These are phyloP conservation scores for Lactarius indigo DNA, from an alignment of 768 basidiomycete species.

Conservation along the genomic window DNA sequence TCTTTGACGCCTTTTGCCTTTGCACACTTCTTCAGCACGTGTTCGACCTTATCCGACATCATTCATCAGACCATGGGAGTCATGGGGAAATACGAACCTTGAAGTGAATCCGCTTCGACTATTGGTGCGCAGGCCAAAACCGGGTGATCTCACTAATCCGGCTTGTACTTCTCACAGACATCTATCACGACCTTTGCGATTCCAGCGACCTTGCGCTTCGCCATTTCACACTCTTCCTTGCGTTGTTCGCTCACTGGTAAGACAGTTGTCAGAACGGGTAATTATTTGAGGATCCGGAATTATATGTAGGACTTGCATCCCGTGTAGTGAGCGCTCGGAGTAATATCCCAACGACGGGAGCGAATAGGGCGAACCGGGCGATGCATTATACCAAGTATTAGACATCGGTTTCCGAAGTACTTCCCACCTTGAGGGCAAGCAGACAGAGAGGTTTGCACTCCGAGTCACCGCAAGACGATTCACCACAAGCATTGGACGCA, in stretches of 20 bases:
- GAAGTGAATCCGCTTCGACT: background rate
- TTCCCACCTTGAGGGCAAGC: background rate
- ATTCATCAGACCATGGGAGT: background rate
- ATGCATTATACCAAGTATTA: no score
- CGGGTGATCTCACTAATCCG: no score
- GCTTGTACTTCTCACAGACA: background rate
- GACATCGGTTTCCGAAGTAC: background rate
- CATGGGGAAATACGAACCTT: background rate
- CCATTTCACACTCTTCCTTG: background rate
- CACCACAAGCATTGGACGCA: no score
- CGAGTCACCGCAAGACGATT: background rate
- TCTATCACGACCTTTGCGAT: background rate
- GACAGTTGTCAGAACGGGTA: background rate
- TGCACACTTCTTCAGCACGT: background rate
- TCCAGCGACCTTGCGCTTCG: background rate
- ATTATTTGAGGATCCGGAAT: no score
- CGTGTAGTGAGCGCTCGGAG: background rate
- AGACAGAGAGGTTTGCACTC: background rate
- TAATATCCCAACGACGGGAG: background rate
- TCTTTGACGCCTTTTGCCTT: no score
- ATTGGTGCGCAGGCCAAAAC: background rate
- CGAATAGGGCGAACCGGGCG: no score
- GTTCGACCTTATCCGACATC: background rate
- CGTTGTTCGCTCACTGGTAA: background rate
- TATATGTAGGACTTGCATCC: background rate